Conservation (phyloP, 1,284 basidiomycete genomes). For the Puccinia triticina region DNA sequence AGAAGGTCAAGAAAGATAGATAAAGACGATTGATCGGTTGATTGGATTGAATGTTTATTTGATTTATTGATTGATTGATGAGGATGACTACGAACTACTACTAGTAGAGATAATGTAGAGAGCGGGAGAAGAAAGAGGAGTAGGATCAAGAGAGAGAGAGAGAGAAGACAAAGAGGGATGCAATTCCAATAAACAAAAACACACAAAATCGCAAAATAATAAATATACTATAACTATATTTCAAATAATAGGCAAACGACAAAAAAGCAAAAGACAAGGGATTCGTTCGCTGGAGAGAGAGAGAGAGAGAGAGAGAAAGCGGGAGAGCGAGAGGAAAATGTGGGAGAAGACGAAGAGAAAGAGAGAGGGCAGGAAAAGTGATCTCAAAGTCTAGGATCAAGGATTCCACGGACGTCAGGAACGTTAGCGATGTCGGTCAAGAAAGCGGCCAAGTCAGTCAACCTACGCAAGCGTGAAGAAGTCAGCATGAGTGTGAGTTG, state of each 20-base stretch:
- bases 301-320: not conserved
- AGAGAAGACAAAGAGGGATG: not conserved
- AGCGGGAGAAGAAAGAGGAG: not conserved
- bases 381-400: constrained; percentile 65
- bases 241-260: too few relatives aligned
- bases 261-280: constrained; percentile 11
- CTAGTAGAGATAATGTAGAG: not conserved
- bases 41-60: not conserved
- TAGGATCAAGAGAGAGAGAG: not conserved
- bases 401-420: constrained; percentile 86
- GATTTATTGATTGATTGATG: not conserved
- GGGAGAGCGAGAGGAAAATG: not conserved
- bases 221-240: not conserved
- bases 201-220: not conserved
- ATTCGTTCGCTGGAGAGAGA: not conserved
- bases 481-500: too few relatives aligned
- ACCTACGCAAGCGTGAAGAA: not conserved
- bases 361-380: not conserved
- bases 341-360: not conserved
- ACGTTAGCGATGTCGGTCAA: constrained; percentile 81
- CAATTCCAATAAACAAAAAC: not conserved
- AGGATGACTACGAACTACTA: not conserved
- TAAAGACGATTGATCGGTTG: not conserved
- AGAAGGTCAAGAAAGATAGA: not conserved
- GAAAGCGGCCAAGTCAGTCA: constrained; percentile 69